These are phyloP conservation scores for Amaranthus hypochondriacus DNA, from an alignment of 148 eudicot genomes.

Conservation along the genomic window DNA sequence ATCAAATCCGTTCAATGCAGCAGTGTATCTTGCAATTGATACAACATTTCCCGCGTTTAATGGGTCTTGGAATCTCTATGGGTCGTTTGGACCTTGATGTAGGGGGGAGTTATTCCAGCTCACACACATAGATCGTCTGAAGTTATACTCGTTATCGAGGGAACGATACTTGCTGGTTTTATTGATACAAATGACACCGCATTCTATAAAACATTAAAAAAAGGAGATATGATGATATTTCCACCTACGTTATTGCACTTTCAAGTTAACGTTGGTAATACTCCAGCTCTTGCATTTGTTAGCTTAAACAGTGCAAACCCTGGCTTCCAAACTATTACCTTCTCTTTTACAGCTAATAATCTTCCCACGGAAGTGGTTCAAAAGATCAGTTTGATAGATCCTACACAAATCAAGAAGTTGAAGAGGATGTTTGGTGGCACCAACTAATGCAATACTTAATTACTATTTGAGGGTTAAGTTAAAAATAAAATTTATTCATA, in stretches of 20 bases:
- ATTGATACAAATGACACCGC: constrained; percentile 12
- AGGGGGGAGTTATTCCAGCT: constrained; percentile 17
- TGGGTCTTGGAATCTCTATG: constrained; percentile 23
- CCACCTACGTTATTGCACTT: constrained; percentile 20
- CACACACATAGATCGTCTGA: constrained; percentile 19
- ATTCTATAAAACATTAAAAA: constrained; percentile 18
- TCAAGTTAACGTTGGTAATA: constrained; percentile 15
- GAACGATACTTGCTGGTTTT: constrained; percentile 20
- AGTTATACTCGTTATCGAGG: background rate
- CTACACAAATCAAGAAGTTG: constrained; percentile 2
- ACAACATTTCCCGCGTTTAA: constrained; percentile 13
- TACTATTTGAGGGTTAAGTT: too few relatives aligned
- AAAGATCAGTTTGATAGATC: constrained; percentile 9
- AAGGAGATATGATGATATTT: constrained; percentile 23
- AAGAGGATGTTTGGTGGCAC: constrained; percentile 1
- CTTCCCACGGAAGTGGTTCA: constrained; percentile 8
- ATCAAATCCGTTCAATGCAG: background rate
- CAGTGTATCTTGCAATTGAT: background rate
- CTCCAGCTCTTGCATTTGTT: constrained; percentile 16
- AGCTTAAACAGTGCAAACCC: constrained; percentile 16
- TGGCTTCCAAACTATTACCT: background rate
- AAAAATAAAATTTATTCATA: too few relatives aligned
- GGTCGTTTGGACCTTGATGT: constrained; percentile 14
- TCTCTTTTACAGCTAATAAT: constrained; percentile 3
- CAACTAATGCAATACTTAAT: background rate